Conservation (phyloP, 2,329 filamentous ascomycete species). For the Pseudogymnoascus sp. region DNA sequence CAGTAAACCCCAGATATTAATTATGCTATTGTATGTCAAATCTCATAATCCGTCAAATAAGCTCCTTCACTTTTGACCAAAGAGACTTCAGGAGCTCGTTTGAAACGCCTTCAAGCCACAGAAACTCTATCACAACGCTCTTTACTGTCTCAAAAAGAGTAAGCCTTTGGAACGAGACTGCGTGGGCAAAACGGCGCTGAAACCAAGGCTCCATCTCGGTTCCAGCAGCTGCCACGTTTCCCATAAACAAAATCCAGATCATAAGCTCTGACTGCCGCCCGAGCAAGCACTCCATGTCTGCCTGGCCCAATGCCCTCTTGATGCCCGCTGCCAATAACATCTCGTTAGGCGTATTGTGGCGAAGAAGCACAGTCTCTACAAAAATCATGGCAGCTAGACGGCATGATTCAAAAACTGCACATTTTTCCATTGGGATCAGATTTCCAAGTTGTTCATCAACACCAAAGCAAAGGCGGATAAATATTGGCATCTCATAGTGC, state of each 20-base stretch:
- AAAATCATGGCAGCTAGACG: conserved; percentile 4
- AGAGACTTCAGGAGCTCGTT: background rate
- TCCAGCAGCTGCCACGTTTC: background rate
- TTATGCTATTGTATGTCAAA: background rate
- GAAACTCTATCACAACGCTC: background rate
- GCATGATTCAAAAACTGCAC: background rate
- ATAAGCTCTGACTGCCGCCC: background rate
- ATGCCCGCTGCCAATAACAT: conserved; percentile 3
- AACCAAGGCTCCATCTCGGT: conserved; percentile 4
- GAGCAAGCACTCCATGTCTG: background rate
- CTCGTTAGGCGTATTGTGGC: background rate
- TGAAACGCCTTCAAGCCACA: conserved; percentile 8
- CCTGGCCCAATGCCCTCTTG: background rate
- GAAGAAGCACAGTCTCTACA: background rate
- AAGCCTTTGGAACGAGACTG: background rate
- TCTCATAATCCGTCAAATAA: background rate
- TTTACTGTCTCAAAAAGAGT: conserved; percentile 3
- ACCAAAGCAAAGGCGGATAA: background rate
- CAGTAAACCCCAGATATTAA: background rate
- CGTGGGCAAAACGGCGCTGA: background rate
- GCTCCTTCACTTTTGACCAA: background rate
- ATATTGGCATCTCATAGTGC: background rate
- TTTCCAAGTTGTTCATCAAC: background rate
- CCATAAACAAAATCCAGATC: conserved; percentile 9
- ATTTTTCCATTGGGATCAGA: background rate